Percentiles rank a stretch among this genome's conserved stretches.
Conservation (phyloP, 805 yeast species). For the Wickerhamomyces queroliae region DNA sequence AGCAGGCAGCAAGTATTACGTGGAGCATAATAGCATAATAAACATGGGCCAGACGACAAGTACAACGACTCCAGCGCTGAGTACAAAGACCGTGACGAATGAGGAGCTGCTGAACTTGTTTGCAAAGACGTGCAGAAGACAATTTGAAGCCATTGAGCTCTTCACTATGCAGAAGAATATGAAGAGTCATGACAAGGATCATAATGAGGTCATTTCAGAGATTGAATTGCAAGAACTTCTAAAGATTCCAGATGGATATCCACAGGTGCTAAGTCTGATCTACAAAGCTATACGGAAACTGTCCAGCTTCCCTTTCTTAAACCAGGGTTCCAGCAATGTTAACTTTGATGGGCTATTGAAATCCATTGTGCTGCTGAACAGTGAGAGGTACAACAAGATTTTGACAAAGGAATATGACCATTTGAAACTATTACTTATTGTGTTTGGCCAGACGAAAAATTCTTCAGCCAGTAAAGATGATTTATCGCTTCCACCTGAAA, state of each 20-base stretch:
- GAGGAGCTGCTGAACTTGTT: slow-evolving; percentile 23
- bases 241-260: slow-evolving; percentile 28
- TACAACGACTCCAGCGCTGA: slow-evolving; percentile 1
- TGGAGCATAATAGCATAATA: no score
- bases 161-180: slow-evolving; percentile 22
- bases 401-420: slow-evolving; percentile 33
- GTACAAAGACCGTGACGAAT: slow-evolving; percentile 7
- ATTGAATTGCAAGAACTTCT: slow-evolving; percentile 27
- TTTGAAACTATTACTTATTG: slow-evolving; percentile 39
- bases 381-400: slow-evolving; percentile 33
- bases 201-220: slow-evolving; percentile 20
- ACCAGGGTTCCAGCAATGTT: slow-evolving; percentile 26
- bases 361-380: slow-evolving; percentile 36
- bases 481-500: slow-evolving; percentile 8
- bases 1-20: no score
- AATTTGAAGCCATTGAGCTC: slow-evolving; percentile 29
- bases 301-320: slow-evolving; percentile 45
- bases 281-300: slow-evolving; percentile 36
- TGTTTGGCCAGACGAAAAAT: slow-evolving; percentile 30
- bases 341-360: slow-evolving; percentile 36
- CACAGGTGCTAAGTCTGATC: slow-evolving; percentile 27
- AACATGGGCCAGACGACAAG: slow-evolving; percentile 22
- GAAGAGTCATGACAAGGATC: slow-evolving; percentile 15
- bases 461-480: slow-evolving; percentile 10
- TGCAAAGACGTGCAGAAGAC: slow-evolving; percentile 26